Percentiles rank a stretch among this genome's conserved stretches.
These are phyloP conservation scores for Nectriaceae sp. DNA, from an alignment of 2,329 filamentous ascomycete genomes.

Conservation along the genomic window DNA sequence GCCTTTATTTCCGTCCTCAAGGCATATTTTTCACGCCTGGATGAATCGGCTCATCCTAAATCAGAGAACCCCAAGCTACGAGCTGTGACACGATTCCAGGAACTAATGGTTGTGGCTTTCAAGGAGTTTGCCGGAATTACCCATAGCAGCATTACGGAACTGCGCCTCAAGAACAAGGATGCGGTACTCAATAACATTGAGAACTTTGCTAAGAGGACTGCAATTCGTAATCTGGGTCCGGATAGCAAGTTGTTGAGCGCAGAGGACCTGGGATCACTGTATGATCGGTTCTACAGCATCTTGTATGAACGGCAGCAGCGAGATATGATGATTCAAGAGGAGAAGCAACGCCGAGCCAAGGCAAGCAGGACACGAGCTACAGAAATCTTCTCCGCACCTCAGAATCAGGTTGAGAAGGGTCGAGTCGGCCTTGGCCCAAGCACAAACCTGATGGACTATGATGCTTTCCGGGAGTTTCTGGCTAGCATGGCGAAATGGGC, in stretches of 20 bases:
- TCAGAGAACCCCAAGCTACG: conserved; percentile 94
- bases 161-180: conserved; percentile 90
- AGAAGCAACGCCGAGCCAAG: conserved; percentile 67
- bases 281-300: conserved; percentile 91
- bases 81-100: conserved; percentile 93
- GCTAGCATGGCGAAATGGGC: conserved; percentile 92
- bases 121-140: conserved; percentile 97
- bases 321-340: conserved; percentile 74
- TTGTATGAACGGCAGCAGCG: conserved; percentile 91
- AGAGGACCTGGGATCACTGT: conserved; percentile 85
- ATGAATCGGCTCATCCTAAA: conserved; percentile 93
- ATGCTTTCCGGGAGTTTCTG: conserved; percentile 92
- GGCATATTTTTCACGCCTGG: conserved; percentile 87
- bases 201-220: conserved; percentile 94
- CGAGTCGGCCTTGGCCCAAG: conserved; percentile 87
- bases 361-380: conserved; percentile 49
- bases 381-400: conserved; percentile 38
- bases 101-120: conserved; percentile 98
- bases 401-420: conserved; percentile 72
- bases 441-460: conserved; percentile 94
- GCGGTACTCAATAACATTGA: conserved; percentile 94
- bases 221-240: conserved; percentile 90
- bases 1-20: conserved; percentile 97
- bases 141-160: conserved; percentile 85
- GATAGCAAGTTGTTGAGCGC: conserved; percentile 89